phyloP scores from a whole-genome alignment of 495 filamentous ascomycete genomes.

The Tuber melanosporum region DNA sequence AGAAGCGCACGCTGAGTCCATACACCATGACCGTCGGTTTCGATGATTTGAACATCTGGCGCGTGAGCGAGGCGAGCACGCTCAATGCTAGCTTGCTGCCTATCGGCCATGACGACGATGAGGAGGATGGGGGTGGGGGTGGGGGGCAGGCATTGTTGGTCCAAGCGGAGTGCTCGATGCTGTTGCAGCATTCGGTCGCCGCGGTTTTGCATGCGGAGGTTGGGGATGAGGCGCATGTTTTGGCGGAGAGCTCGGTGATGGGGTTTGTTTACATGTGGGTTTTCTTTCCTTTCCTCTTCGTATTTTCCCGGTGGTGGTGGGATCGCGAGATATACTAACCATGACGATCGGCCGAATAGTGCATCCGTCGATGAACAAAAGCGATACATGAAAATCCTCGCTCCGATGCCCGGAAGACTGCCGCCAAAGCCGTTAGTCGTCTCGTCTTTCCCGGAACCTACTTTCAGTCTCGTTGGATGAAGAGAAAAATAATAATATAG shows the following conservation, averaged over 20 bases:
- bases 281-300: background rate
- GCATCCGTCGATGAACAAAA: constrained; percentile 70
- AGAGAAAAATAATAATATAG: background rate
- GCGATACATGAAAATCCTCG: constrained; percentile 70
- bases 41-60: constrained; percentile 64
- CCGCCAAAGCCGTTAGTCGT: constrained; percentile 66
- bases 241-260: constrained; percentile 79
- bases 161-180: constrained; percentile 52
- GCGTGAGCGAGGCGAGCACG: constrained; percentile 46
- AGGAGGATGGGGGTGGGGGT: constrained; percentile 13
- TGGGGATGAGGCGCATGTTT: constrained; percentile 59
- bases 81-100: constrained; percentile 33
- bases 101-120: constrained; percentile 42
- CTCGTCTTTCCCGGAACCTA: constrained; percentile 37
- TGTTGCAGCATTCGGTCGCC: constrained; percentile 63
- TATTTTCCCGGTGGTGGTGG: background rate
- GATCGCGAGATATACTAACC: background rate
- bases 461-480: constrained; percentile 35
- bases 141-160: constrained; percentile 49
- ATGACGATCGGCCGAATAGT: constrained; percentile 48
- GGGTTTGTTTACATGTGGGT: constrained; percentile 76
- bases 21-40: constrained; percentile 75
- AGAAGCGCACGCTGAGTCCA: constrained; percentile 69
- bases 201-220: constrained; percentile 69
- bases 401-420: constrained; percentile 71